These are phyloP conservation scores for Boletus rubescentipes DNA, from an alignment of 768 basidiomycete species.

Conservation along the genomic window DNA sequence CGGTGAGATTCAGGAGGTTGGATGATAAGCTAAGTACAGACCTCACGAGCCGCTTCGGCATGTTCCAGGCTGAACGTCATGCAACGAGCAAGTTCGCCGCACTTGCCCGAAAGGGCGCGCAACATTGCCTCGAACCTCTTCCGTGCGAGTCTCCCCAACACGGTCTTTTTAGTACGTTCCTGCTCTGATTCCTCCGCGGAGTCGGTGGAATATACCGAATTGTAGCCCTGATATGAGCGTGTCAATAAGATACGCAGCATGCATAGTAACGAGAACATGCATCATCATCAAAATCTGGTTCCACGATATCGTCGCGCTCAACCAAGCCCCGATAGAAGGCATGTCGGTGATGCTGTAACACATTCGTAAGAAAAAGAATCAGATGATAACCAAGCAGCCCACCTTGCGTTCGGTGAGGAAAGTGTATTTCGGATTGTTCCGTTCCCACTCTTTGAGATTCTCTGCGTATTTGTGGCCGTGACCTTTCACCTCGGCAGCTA, in stretches of 20 bases:
- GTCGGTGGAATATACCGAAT: slow-evolving; percentile 88
- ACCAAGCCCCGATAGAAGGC: slow-evolving; percentile 70
- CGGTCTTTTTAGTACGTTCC: slow-evolving; percentile 74
- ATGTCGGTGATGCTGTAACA: slow-evolving; percentile 63
- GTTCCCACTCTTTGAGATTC: slow-evolving; percentile 72
- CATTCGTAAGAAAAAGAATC: slow-evolving; percentile 1
- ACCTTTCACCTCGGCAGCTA: slow-evolving; percentile 80
- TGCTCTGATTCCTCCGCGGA: slow-evolving; percentile 92
- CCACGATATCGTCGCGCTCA: slow-evolving; percentile 50
- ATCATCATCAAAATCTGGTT: slow-evolving; percentile 82
- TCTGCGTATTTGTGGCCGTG: slow-evolving; percentile 79
- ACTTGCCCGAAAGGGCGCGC: slow-evolving; percentile 77
- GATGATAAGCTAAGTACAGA: slow-evolving; percentile 30
- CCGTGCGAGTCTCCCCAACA: slow-evolving; percentile 75
- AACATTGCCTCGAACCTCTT: slow-evolving; percentile 90
- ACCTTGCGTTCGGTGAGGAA: slow-evolving; percentile 68
- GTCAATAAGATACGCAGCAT: slow-evolving; percentile 6
- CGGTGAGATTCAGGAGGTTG: slow-evolving; percentile 1
- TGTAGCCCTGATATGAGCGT: slow-evolving; percentile 61
- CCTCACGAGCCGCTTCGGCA: slow-evolving; percentile 94
- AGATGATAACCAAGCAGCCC: slow-evolving; percentile 10
- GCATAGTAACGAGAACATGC: slow-evolving; percentile 35
- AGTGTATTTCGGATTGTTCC: slow-evolving; percentile 75
- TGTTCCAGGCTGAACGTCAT: slow-evolving; percentile 98
- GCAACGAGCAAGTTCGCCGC: slow-evolving; percentile 89